Conservation (phyloP, 352 stramenopile species). For the Pilasporangium apinafurcum region DNA sequence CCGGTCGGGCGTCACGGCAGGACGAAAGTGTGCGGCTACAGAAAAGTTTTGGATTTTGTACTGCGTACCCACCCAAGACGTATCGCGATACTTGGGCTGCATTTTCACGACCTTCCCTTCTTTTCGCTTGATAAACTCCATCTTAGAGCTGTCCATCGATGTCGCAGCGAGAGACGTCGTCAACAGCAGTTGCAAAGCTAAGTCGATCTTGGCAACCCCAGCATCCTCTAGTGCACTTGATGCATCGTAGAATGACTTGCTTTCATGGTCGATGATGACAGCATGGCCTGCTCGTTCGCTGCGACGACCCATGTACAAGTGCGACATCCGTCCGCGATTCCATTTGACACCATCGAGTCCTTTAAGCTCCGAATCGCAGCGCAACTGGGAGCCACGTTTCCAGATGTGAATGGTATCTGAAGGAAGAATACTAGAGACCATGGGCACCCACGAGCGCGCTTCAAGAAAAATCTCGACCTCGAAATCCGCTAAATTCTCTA, state of each 20-base stretch:
- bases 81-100: constrained; percentile 9
- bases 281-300: constrained; percentile 25
- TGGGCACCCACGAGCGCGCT: constrained; percentile 74
- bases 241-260: constrained; percentile 59
- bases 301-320: constrained; percentile 50
- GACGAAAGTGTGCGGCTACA: constrained; percentile 48
- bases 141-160: constrained; percentile 38
- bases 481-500: constrained; percentile 71
- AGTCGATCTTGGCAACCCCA: constrained; percentile 61
- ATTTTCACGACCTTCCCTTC: constrained; percentile 27
- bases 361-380: constrained; percentile 68
- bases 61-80: constrained; percentile 56
- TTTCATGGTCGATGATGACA: constrained; percentile 58
- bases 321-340: constrained; percentile 65
- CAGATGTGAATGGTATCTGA: constrained; percentile 67
- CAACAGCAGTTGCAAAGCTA: constrained; percentile 64
- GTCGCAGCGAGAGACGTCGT: constrained; percentile 65
- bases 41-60: constrained; percentile 76
- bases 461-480: constrained; percentile 76
- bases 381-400: constrained; percentile 64
- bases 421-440: constrained; percentile 71
- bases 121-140: constrained; percentile 60
- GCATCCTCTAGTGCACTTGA: constrained; percentile 38
- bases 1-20: constrained; percentile 38
- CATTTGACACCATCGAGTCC: constrained; percentile 70